Evolutionary conservation across 768 basidiomycete genomes (phyloP).

Genomic region (Leccinum barrowsii): DNA sequence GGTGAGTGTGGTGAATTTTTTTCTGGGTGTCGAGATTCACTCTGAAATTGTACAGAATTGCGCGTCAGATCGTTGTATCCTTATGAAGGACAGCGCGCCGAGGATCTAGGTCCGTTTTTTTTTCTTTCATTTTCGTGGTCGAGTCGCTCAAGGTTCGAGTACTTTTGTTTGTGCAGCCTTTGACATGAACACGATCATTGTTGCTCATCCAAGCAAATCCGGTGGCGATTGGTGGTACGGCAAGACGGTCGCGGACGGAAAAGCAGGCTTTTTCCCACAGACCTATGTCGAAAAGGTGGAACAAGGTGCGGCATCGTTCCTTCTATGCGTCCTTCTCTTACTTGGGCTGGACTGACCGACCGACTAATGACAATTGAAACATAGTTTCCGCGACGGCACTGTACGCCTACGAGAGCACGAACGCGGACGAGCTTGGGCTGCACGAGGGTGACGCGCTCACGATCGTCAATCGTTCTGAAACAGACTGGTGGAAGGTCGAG

Average conservation of each 20-base stretch:
- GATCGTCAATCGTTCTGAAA: slow-evolving; percentile 80
- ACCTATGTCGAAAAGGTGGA: slow-evolving; percentile 77
- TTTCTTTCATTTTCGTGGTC: neutral
- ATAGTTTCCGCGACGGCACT: slow-evolving; percentile 72
- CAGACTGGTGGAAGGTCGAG: slow-evolving; percentile 97
- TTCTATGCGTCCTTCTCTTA: neutral
- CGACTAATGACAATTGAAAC: neutral
- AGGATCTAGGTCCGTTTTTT: slow-evolving; percentile 76
- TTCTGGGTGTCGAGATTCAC: neutral
- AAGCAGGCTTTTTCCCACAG: slow-evolving; percentile 86
- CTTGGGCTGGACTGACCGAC: neutral
- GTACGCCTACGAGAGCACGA: slow-evolving; percentile 69
- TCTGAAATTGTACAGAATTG: slow-evolving; percentile 44
- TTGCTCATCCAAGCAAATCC: slow-evolving; percentile 82
- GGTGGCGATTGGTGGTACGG: slow-evolving; percentile 95
- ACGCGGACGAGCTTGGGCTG: slow-evolving; percentile 83
- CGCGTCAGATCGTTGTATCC: slow-evolving; percentile 79
- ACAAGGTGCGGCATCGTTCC: slow-evolving; percentile 41
- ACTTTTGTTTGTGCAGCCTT: slow-evolving; percentile 52
- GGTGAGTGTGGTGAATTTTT: slow-evolving; percentile 37
- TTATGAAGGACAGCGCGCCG: slow-evolving; percentile 81
- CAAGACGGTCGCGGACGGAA: slow-evolving; percentile 56
- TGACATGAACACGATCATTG: slow-evolving; percentile 70
- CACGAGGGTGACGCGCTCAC: slow-evolving; percentile 72
- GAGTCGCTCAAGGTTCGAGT: slow-evolving; percentile 1